Percentiles rank a stretch among this genome's conserved stretches.
phyloP scores from a whole-genome alignment of 2,329 filamentous ascomycete species.

The Trichoderma sp. region DNA sequence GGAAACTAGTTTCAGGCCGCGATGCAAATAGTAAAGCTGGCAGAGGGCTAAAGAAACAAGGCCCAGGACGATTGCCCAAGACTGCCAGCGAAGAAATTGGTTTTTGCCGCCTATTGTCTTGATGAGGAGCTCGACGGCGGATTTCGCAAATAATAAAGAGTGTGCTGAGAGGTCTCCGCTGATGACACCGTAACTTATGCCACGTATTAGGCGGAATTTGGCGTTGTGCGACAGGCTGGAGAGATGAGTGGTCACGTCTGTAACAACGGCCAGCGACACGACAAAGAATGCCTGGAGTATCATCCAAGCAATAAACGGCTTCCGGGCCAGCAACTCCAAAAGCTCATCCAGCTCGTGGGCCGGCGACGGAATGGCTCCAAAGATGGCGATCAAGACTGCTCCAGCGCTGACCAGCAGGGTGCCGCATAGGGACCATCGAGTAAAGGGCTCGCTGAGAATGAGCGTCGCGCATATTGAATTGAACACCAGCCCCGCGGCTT shows the following conservation, averaged over 20 bases:
- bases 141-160: slow-evolving; percentile 90
- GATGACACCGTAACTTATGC: slow-evolving; percentile 84
- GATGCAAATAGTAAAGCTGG: slow-evolving; percentile 93
- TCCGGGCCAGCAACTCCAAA: slow-evolving; percentile 70
- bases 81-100: slow-evolving; percentile 93
- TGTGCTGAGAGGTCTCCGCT: slow-evolving; percentile 94
- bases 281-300: slow-evolving; percentile 74
- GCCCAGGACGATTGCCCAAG: slow-evolving; percentile 84
- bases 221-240: slow-evolving; percentile 60
- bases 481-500: slow-evolving; percentile 95
- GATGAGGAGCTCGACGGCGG: slow-evolving; percentile 91
- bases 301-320: slow-evolving; percentile 88
- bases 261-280: slow-evolving; percentile 63
- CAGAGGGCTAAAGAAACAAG: slow-evolving; percentile 80
- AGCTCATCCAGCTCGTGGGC: slow-evolving; percentile 86
- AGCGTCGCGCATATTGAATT: slow-evolving; percentile 97
- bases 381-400: slow-evolving; percentile 88
- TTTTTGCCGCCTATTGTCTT: slow-evolving; percentile 83
- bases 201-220: slow-evolving; percentile 73
- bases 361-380: slow-evolving; percentile 90
- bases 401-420: slow-evolving; percentile 85
- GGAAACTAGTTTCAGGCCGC: slow-evolving; percentile 89
- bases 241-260: slow-evolving; percentile 57
- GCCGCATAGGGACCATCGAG: slow-evolving; percentile 85
- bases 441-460: slow-evolving; percentile 91